Evolutionary conservation across 2,329 filamentous ascomycete species (phyloP), one percentile per base, ranked within the genome.

Genomic region (Macrophomina pseudophaseolina): DNA sequence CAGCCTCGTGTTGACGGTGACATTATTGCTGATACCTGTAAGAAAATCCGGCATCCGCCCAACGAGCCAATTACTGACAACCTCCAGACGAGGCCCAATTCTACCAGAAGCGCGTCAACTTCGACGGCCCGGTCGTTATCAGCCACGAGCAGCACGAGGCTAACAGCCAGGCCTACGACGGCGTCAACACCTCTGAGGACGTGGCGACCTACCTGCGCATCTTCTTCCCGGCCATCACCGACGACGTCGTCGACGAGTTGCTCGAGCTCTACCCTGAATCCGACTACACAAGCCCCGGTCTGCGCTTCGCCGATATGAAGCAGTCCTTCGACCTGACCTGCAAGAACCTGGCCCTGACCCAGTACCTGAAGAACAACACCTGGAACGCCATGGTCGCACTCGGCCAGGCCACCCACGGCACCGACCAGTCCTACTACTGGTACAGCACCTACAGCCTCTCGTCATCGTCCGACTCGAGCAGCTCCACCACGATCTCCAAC

Each of bases 1-100:
- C 76, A 79, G 68, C 77, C 77, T 18, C 74, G 76, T 12, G 75
- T 78, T 23, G 77, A 79, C 42, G 77, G 76, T 12, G 72, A 78
- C 67, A 72, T 79, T 56, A 67, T 79, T 52, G 72, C 74, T 8
- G 75, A 79, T 64, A 78, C 74, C 7, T 76, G 53, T 58, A 28
- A 14, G 53, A 4, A 14, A n/a, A 14, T 51, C 48, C 23, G 8
- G 18, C 5, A 9, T 4, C 18, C 30, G 8, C 30, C 23, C 46
- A 28, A 9, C 8, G 8, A 16, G 18, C 23, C 23, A 2, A 23
- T 30, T 14, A 44, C 56, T 46, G 33, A 60, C 38, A 30, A n/a
- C 4, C 5, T 1, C 11, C 56, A 60, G 56, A 79, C 64, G 76
- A 79, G 69, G 73, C 76, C 3, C 72, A 76, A 65, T 70, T 79